Evolutionary conservation across 2,329 filamentous ascomycete genomes (phyloP), one percentile per base, ranked within the genome.

Genomic region (Beauveria scarabaeidicola): DNA sequence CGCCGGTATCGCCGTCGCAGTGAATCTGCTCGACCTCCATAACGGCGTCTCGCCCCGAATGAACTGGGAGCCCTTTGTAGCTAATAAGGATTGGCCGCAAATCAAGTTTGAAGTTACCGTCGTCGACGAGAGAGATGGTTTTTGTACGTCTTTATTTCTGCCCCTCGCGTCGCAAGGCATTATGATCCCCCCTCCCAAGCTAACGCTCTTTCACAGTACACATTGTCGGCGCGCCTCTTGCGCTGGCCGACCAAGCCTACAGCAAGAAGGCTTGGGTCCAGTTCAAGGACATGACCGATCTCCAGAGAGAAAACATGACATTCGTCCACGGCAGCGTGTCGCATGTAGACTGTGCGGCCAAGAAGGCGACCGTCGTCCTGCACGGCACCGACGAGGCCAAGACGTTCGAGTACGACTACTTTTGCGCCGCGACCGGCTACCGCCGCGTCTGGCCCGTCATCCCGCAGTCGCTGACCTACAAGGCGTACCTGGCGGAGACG

Each of bases 111-210:
- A 90, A 38, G 84, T 91, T 52, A 91, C 87, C 21, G 79, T 92
- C 23, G 83, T 90, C 29, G 88, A 92, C 66, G 87, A 91, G 70
- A 77, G 87, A 17, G 89, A 92, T 76, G 89, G 89, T 17, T 91
- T 85, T 70, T 91, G 88, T 91, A 77, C 65, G 85, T 73, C 1
- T 13, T 13, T 5, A 0, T 13, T 32, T 13, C 11, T 32, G 11
- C 13, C 4, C 11, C 11, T 32, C 11, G 29, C 29, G 29, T 3
- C 29, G 4, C 29, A 11, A 32, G 29, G 3, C 29, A 32, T 32
- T 4, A 23, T 5, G 13, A 46, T 10, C 17, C 3, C 43, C 4
- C 19, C 19, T 25, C 3, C 44, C 44, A 25, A 32, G 6, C 19
- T 25, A 43, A 50, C 54, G 3, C 5, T 7, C 6, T 25, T 8